Base-by-base conservation (phyloP, 1,284 basidiomycete genomes). In the Sutorius eximius region DNA sequence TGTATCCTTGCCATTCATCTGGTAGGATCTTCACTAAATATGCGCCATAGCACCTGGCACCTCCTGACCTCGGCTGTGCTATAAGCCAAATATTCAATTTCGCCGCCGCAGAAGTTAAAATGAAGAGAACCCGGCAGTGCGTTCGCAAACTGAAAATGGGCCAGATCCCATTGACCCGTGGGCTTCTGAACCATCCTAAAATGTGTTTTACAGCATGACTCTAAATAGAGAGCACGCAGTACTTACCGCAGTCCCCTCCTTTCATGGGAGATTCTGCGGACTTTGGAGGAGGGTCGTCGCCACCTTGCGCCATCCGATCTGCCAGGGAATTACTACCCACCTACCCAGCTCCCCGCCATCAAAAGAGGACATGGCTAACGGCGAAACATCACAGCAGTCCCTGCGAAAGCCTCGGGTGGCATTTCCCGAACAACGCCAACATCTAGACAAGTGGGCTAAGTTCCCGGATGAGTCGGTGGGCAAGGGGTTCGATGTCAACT, bases 11-110 rank as follows among this genome's bases (percentile, higher is more conserved):
- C 12, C 13, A 3, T 33, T 13, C 15, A 3, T 27, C 6, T 22
- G 9, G 11, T 13, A 11, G 13, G 12, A 24, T 15, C 2, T 38
- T 54, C 34, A 52, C 18, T 10, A 6, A 33, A 24, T 3, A 41
- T 24, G 18, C 12, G 27, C 9, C n/a, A 13, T 36, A 69, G 65
- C 59, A 1, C 59, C 63, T 6, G 61, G 68, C 7, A 53, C 59
- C 3, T 66, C 70, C 63, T n/a, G 68, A 64, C 10, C 69, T 71
- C 45, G 58, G 63, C 33, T 48, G 63, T 3, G 54, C 52, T 10
- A 55, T 68, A 24, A 36, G 50, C 60, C 18, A 55, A 70, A 20
- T n/a, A 58, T 44, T 46, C 32, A 22, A 16, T 8, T 27, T 47
- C 7, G 15, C 15, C 24, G 24, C 10, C 11, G n/a, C n/a, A 29